Conservation (phyloP, 352 stramenopile genomes). For the Elongisporangium anandrum region DNA sequence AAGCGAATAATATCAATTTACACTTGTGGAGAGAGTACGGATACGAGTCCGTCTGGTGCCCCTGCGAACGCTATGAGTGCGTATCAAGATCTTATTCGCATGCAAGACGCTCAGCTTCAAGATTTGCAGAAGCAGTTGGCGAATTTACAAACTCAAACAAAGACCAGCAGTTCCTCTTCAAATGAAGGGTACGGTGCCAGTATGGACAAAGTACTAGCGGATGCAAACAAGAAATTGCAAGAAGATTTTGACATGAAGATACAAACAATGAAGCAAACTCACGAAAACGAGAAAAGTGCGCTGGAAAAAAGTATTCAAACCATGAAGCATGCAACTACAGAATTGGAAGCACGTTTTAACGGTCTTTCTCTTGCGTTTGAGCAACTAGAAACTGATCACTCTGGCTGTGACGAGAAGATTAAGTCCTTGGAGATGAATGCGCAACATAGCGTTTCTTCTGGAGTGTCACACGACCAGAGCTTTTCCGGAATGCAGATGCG, state of each 20-base stretch:
- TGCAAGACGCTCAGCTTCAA: constrained; percentile 73
- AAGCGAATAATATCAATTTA: constrained; percentile 65
- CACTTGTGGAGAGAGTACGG: constrained; percentile 22
- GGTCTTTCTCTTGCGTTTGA: constrained; percentile 46
- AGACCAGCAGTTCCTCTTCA: background rate
- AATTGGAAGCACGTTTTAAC: constrained; percentile 38
- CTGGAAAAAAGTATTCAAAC: constrained; percentile 24
- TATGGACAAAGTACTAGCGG: background rate
- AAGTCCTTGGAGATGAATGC: background rate
- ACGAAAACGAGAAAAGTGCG: constrained; percentile 28
- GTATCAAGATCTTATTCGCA: constrained; percentile 79
- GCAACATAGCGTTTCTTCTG: background rate
- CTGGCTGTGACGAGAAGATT: constrained; percentile 5
- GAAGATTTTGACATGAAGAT: constrained; percentile 6
- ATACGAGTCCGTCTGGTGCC: constrained; percentile 7
- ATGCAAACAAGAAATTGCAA: constrained; percentile 1
- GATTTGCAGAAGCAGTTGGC: constrained; percentile 36
- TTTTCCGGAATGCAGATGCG: constrained; percentile 5
- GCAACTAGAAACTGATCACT: constrained; percentile 42
- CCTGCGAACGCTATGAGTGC: constrained; percentile 25
- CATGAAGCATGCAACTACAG: constrained; percentile 19
- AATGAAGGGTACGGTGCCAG: background rate
- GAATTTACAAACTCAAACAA: constrained; percentile 10
- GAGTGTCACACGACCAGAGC: background rate
- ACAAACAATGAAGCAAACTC: constrained; percentile 2